Percentiles rank a stretch among this genome's conserved stretches.
phyloP scores from a whole-genome alignment of 2,329 filamentous ascomycete species.

The Parastagonospora avenae region DNA sequence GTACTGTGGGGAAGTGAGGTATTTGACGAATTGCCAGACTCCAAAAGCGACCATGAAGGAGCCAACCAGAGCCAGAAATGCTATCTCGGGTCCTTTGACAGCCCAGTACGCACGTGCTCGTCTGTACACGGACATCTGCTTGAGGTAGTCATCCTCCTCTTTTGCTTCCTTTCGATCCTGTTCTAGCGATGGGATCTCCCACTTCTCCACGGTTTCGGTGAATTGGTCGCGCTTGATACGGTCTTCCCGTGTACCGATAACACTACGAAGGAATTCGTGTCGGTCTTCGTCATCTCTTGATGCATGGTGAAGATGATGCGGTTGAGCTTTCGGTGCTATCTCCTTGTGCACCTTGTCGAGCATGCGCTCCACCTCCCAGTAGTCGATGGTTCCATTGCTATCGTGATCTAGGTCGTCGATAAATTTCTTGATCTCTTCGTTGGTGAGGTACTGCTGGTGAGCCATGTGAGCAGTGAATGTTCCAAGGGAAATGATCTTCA shows the following conservation, averaged over 20 bases:
- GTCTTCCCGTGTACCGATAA: slow-evolving; percentile 53
- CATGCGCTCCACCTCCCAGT: slow-evolving; percentile 59
- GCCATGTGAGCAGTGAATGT: slow-evolving; percentile 22
- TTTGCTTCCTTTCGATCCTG: slow-evolving; percentile 56
- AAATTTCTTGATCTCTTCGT: slow-evolving; percentile 59
- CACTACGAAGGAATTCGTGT: slow-evolving; percentile 58
- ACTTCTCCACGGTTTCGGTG: slow-evolving; percentile 49
- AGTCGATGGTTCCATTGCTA: slow-evolving; percentile 58
- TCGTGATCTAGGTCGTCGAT: slow-evolving; percentile 60
- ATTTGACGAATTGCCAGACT: slow-evolving; percentile 62
- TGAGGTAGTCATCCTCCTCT: slow-evolving; percentile 55
- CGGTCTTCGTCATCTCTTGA: slow-evolving; percentile 48
- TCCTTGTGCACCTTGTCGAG: slow-evolving; percentile 60
- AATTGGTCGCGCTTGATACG: slow-evolving; percentile 57
- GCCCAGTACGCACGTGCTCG: slow-evolving; percentile 60
- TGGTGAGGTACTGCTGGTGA: slow-evolving; percentile 34
- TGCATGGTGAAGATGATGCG: slow-evolving; percentile 53
- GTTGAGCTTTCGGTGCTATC: slow-evolving; percentile 54
- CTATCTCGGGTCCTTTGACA: slow-evolving; percentile 59
- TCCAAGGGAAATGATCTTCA: slow-evolving; percentile 1
- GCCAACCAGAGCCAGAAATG: slow-evolving; percentile 57
- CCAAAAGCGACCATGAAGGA: slow-evolving; percentile 58
- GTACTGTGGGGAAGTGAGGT: slow-evolving; percentile 52
- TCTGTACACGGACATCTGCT: slow-evolving; percentile 53
- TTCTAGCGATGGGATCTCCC: slow-evolving; percentile 57